Evolutionary conservation across 2,329 filamentous ascomycete genomes (phyloP).

Genomic region (Diaporthe caulivora): DNA sequence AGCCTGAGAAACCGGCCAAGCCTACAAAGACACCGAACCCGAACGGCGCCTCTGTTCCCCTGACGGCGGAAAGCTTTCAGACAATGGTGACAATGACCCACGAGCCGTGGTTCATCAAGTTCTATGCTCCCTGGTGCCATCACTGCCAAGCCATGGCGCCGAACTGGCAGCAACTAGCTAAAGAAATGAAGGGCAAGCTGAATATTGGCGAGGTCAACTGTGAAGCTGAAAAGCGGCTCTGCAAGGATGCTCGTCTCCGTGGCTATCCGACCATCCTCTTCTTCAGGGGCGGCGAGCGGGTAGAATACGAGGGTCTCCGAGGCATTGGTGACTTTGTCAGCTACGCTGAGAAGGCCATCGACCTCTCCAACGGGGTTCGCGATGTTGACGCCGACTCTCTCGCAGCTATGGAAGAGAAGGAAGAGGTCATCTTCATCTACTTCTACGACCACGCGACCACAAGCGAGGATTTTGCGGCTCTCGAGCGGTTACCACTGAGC

Average conservation of each 20-base stretch:
- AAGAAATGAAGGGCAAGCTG: constrained; percentile 89
- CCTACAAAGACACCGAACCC: constrained; percentile 76
- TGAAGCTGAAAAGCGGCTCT: constrained; percentile 86
- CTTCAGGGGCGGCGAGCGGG: constrained; percentile 90
- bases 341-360: constrained; percentile 88
- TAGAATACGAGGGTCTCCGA: constrained; percentile 92
- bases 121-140: constrained; percentile 97
- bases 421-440: constrained; percentile 97
- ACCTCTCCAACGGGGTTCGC: constrained; percentile 79
- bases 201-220: constrained; percentile 98
- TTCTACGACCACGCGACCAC: constrained; percentile 98
- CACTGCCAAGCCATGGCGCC: constrained; percentile 95
- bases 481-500: constrained; percentile 87
- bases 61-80: constrained; percentile 90
- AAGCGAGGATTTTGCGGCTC: constrained; percentile 87
- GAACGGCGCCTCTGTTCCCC: constrained; percentile 78
- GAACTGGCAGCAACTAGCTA: constrained; percentile 89
- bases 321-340: constrained; percentile 90
- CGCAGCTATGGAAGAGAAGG: constrained; percentile 86
- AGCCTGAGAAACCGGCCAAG: constrained; percentile 62
- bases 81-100: constrained; percentile 85
- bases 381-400: constrained; percentile 85
- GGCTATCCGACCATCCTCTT: constrained; percentile 92
- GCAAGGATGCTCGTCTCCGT: constrained; percentile 85
- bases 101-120: constrained; percentile 98